These are phyloP conservation scores for Parathielavia appendiculata DNA, from an alignment of 495 filamentous ascomycete species.

Conservation along the genomic window DNA sequence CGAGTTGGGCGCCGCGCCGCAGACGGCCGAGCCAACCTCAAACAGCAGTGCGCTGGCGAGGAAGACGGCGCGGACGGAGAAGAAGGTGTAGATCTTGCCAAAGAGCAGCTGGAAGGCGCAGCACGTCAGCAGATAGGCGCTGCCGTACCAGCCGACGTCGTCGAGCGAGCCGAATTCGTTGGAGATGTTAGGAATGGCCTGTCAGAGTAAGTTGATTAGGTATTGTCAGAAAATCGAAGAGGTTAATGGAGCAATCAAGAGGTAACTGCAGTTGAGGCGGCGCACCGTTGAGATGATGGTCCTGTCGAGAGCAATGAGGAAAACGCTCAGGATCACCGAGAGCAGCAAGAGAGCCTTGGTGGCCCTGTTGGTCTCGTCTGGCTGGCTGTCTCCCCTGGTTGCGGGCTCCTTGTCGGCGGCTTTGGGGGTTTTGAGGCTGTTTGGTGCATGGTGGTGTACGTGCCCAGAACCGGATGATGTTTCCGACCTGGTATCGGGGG, in stretches of 20 bases:
- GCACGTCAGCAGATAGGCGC: slow-evolving; percentile 35
- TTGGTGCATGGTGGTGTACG: neutral
- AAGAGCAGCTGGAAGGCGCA: slow-evolving; percentile 35
- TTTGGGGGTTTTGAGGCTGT: no score
- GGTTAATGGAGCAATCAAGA: no score
- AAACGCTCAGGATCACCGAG: slow-evolving; percentile 46
- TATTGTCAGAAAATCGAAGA: no score
- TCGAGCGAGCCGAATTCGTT: slow-evolving; percentile 42
- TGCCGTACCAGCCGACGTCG: slow-evolving; percentile 51
- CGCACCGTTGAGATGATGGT: slow-evolving; percentile 34
- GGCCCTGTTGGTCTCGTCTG: neutral
- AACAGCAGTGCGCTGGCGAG: slow-evolving; percentile 42
- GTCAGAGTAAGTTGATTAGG: no score
- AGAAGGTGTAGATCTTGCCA: slow-evolving; percentile 40
- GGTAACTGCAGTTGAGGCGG: no score
- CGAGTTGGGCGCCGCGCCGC: slow-evolving; percentile 52
- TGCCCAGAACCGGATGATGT: neutral
- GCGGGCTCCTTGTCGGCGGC: neutral
- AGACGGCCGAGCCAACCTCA: slow-evolving; percentile 50
- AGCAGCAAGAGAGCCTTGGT: slow-evolving; percentile 36
- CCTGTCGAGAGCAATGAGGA: slow-evolving; percentile 46
- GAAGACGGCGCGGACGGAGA: slow-evolving; percentile 39
- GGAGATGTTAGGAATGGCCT: slow-evolving; percentile 41
- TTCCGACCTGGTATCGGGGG: neutral
- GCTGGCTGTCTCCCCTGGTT: no score